Percentiles rank a stretch among this genome's conserved stretches.
These are phyloP conservation scores for Arthrobotrys musiformis DNA, from an alignment of 2,329 filamentous ascomycete species.

Conservation along the genomic window DNA sequence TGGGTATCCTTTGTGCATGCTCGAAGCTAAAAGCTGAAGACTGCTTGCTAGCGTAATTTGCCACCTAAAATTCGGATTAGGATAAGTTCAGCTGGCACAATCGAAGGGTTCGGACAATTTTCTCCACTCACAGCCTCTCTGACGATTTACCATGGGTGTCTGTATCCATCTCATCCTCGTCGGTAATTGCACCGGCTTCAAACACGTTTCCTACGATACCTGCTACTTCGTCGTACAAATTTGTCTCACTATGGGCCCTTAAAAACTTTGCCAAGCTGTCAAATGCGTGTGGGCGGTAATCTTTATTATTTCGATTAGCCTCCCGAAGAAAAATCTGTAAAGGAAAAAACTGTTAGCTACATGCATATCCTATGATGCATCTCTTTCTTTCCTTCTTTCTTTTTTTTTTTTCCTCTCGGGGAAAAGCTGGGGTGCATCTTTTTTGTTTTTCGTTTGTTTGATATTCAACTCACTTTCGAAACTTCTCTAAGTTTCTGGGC, in stretches of 20 bases:
- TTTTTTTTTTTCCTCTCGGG: no score
- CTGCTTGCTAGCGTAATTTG: conserved; percentile 57
- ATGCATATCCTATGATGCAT: no score
- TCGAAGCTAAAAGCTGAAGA: conserved; percentile 56
- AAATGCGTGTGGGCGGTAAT: conserved; percentile 81
- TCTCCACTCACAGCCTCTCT: conserved; percentile 60
- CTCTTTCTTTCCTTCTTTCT: no score
- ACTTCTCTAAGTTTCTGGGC: conserved; percentile 39
- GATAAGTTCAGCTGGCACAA: conserved; percentile 45
- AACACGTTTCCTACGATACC: conserved; percentile 73
- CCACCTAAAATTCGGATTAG: conserved; percentile 51
- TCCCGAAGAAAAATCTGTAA: conserved; percentile 79
- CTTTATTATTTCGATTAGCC: conserved; percentile 89
- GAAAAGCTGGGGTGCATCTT: conserved; percentile 55
- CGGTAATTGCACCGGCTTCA: conserved; percentile 66
- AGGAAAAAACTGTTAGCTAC: conserved; percentile 57
- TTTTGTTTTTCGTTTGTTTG: conserved; percentile 73
- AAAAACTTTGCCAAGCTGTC: conserved; percentile 77
- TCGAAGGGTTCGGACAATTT: conserved; percentile 43
- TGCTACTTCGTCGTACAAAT: conserved; percentile 75
- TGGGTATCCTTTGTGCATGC: conserved; percentile 44
- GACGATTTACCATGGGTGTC: conserved; percentile 66
- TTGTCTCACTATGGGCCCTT: conserved; percentile 74
- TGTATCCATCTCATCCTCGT: conserved; percentile 76
- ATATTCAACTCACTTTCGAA: conserved; percentile 67